Percentiles rank a stretch among this genome's conserved stretches.
These are phyloP conservation scores for Grigorovia humatica DNA, from an alignment of 805 yeast species.

Conservation along the genomic window DNA sequence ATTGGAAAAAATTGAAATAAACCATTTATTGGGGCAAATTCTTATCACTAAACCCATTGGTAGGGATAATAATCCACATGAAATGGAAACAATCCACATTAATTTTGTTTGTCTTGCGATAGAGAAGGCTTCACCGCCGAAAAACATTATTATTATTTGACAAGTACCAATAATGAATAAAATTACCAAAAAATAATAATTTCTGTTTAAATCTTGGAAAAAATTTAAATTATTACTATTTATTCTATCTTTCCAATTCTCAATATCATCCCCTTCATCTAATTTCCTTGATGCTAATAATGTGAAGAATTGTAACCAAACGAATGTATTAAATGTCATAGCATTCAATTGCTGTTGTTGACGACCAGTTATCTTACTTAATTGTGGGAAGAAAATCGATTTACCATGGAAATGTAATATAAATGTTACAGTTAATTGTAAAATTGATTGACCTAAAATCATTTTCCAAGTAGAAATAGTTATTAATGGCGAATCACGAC, in stretches of 20 bases:
- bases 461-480: constrained; percentile 96
- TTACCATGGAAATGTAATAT: constrained; percentile 71
- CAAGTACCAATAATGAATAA: constrained; percentile 66
- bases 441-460: constrained; percentile 78
- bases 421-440: constrained; percentile 75
- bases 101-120: constrained; percentile 68
- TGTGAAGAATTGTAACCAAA: constrained; percentile 95
- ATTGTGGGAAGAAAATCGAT: constrained; percentile 39
- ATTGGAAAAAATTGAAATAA: constrained; percentile 54
- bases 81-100: constrained; percentile 82
- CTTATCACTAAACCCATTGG: constrained; percentile 75
- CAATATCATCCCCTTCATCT: constrained; percentile 73
- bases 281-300: constrained; percentile 82
- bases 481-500: constrained; percentile 69
- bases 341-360: constrained; percentile 58
- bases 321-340: constrained; percentile 89
- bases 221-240: constrained; percentile 64
- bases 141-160: constrained; percentile 87
- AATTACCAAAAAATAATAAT: constrained; percentile 70
- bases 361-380: constrained; percentile 27
- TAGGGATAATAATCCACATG: constrained; percentile 70
- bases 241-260: constrained; percentile 46
- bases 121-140: constrained; percentile 94
- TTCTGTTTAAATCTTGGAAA: constrained; percentile 70
- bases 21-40: constrained; percentile 74